Conservation (phyloP, 1,284 basidiomycete species). For the Boletus mariae region DNA sequence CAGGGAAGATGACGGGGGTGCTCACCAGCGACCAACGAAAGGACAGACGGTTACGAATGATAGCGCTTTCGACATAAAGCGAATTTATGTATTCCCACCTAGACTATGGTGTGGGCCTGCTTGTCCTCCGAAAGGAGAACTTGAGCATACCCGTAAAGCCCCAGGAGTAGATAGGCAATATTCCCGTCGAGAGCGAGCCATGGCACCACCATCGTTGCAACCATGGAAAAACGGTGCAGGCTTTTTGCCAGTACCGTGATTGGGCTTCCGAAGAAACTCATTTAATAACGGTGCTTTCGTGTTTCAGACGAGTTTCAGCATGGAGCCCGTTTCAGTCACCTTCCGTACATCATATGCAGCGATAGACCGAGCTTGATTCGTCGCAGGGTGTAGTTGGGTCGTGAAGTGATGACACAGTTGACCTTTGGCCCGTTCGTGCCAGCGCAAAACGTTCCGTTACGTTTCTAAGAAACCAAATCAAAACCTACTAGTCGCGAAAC, state of each 20-base stretch:
- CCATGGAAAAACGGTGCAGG: no score
- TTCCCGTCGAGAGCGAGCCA: not conserved
- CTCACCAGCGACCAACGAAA: conserved; percentile 24
- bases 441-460: not conserved
- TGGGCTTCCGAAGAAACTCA: no score
- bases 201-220: not conserved
- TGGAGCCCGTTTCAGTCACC: no score
- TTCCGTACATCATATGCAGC: no score
- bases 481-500: not conserved
- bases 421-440: not conserved
- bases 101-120: not conserved
- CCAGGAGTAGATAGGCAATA: conserved; percentile 8
- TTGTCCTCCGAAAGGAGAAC: not conserved
- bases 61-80: conserved; percentile 12
- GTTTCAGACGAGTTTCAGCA: no score
- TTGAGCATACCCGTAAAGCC: conserved; percentile 14
- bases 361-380: no score
- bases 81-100: conserved; percentile 26
- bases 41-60: conserved; percentile 12
- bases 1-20: not conserved
- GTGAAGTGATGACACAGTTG: not conserved
- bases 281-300: no score
- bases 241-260: no score
- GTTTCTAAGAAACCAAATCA: not conserved
- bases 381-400: not conserved